These are phyloP conservation scores for Pichia sp. DNA, from an alignment of 1,139 yeast species.

Conservation along the genomic window DNA sequence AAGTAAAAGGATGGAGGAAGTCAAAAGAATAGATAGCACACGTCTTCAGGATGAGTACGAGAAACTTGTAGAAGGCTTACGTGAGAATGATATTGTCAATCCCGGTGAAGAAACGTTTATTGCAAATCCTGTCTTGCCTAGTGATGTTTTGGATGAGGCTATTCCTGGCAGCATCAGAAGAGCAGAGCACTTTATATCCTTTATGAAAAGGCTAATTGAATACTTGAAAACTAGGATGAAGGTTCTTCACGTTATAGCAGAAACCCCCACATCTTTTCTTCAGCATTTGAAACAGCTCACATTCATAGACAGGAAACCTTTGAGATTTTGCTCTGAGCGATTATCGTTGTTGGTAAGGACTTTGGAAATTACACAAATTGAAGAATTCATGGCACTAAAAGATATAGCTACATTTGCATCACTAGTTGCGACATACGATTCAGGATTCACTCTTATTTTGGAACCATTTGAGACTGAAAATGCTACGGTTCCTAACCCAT, in stretches of 20 bases:
- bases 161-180: conserved; percentile 95
- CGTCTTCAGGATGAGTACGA: conserved; percentile 88
- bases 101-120: conserved; percentile 66
- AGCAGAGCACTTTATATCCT: conserved; percentile 95
- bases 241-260: conserved; percentile 92
- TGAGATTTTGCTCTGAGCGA: conserved; percentile 88
- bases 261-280: conserved; percentile 87
- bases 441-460: conserved; percentile 83
- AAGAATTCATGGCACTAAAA: conserved; percentile 86
- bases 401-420: conserved; percentile 98
- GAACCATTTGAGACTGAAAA: conserved; percentile 98
- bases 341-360: conserved; percentile 84
- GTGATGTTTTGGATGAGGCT: conserved; percentile 84
- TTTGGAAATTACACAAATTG: conserved; percentile 79
- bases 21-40: conserved; percentile 75
- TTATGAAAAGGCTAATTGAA: conserved; percentile 86
- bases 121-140: conserved; percentile 83
- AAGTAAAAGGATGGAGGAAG: conserved; percentile 72
- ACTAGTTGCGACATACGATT: conserved; percentile 87
- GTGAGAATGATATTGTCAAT: conserved; percentile 65
- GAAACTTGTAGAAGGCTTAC: conserved; percentile 80
- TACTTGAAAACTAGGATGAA: conserved; percentile 96
- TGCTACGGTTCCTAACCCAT: conserved; percentile 96
- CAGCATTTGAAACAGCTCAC: conserved; percentile 92
- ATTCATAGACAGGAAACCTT: conserved; percentile 85